phyloP scores from a whole-genome alignment of 1,284 basidiomycete genomes.

The Cutaneotrichosporon sp. region DNA sequence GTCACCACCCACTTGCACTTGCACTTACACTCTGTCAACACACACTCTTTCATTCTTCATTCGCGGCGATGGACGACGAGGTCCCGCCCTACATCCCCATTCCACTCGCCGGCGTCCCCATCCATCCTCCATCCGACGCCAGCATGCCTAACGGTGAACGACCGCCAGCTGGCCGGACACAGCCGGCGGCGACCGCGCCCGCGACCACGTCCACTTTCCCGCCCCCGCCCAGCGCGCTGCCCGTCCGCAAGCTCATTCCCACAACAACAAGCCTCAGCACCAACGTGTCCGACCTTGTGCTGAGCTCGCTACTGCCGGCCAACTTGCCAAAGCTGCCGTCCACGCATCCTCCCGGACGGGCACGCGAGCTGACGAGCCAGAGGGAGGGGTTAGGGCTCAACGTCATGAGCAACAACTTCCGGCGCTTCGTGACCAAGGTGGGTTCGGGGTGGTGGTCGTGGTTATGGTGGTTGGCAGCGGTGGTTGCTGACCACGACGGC shows the following conservation, averaged over 20 bases:
- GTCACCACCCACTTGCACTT: too few relatives aligned
- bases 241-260: slow-evolving; percentile 31
- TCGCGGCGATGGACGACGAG: slow-evolving; percentile 1
- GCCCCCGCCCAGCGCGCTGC: slow-evolving; percentile 16
- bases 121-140: slow-evolving; percentile 10
- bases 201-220: slow-evolving; percentile 15
- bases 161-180: background rate
- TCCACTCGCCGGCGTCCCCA: slow-evolving; percentile 23
- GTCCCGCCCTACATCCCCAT: slow-evolving; percentile 27
- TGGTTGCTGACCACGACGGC: background rate
- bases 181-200: background rate
- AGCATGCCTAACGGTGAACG: background rate
- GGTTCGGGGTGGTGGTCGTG: slow-evolving; percentile 11
- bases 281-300: slow-evolving; percentile 48
- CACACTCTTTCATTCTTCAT: too few relatives aligned
- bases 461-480: background rate
- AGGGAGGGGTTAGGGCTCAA: slow-evolving; percentile 45
- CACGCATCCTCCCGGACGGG: slow-evolving; percentile 13
- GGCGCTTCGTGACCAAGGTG: slow-evolving; percentile 50
- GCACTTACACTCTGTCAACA: background rate
- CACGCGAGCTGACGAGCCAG: slow-evolving; percentile 44
- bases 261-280: slow-evolving; percentile 30
- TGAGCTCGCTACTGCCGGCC: slow-evolving; percentile 42
- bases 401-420: slow-evolving; percentile 50
- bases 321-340: slow-evolving; percentile 44